Conservation (phyloP, 495 filamentous ascomycete species). For the Penicillium chermesinum region DNA sequence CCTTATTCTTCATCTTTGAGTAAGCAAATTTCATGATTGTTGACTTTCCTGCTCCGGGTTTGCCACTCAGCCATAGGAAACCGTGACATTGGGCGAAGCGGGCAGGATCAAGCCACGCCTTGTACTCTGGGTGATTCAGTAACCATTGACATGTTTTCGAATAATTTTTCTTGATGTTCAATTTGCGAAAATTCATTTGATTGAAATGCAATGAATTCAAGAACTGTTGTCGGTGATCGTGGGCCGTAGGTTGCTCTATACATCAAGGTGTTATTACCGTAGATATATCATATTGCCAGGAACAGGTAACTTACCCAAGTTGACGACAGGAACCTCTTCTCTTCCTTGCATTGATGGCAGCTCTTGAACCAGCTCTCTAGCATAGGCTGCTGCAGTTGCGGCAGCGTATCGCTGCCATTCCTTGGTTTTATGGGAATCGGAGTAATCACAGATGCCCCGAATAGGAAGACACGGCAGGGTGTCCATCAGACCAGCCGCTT, state of each 20-base stretch:
- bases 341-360: slow-evolving; percentile 5
- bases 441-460: slow-evolving; percentile 34
- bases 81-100: slow-evolving; percentile 38
- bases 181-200: slow-evolving; percentile 22
- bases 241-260: slow-evolving; percentile 6
- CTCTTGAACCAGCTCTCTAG: slow-evolving; percentile 24
- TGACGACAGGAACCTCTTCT: background rate
- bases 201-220: slow-evolving; percentile 28
- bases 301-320: background rate
- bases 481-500: slow-evolving; percentile 40
- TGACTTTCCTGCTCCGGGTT: slow-evolving; percentile 53
- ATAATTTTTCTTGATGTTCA: slow-evolving; percentile 22
- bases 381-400: slow-evolving; percentile 30
- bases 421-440: slow-evolving; percentile 35
- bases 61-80: slow-evolving; percentile 55
- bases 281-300: background rate
- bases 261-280: background rate
- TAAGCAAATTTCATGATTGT: slow-evolving; percentile 46
- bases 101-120: slow-evolving; percentile 41
- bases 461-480: slow-evolving; percentile 27
- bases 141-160: slow-evolving; percentile 48
- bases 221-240: slow-evolving; percentile 10
- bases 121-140: slow-evolving; percentile 33
- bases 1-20: slow-evolving; percentile 13
- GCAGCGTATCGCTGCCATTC: slow-evolving; percentile 33